Percentiles rank a stretch among this genome's conserved stretches.
Conservation (phyloP, 345 rosid genomes). For the Rhodamnia rubescens region DNA sequence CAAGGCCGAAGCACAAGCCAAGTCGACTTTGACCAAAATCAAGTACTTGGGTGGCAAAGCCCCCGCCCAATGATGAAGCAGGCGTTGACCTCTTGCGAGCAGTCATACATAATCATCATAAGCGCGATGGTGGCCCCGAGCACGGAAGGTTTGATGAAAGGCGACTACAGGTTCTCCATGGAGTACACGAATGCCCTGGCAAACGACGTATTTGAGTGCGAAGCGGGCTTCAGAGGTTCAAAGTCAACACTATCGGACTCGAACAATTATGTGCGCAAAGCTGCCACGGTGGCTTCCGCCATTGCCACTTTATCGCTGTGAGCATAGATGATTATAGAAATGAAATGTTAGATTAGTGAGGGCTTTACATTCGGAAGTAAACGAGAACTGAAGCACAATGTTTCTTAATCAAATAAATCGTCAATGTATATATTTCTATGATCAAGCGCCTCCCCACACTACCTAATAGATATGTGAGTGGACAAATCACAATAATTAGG, state of each 20-base stretch:
- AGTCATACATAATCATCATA: slow-evolving; percentile 8
- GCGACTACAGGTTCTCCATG: slow-evolving; percentile 16
- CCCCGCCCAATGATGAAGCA: slow-evolving; percentile 2
- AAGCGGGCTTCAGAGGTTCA: slow-evolving; percentile 3
- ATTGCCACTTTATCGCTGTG: slow-evolving; percentile 20
- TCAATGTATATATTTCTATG: not conserved
- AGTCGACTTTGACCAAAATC: slow-evolving; percentile 3
- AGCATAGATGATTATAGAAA: not conserved
- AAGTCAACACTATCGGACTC: slow-evolving; percentile 12
- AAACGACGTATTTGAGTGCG: slow-evolving; percentile 8
- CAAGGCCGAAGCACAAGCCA: slow-evolving; percentile 5
- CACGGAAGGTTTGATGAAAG: slow-evolving; percentile 6
- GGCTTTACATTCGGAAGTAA: not conserved
- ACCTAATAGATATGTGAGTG: not conserved
- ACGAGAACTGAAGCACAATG: not conserved
- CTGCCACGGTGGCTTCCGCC: slow-evolving; percentile 13
- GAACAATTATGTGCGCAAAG: slow-evolving; percentile 6
- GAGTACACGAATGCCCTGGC: slow-evolving; percentile 6
- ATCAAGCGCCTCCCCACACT: not conserved
- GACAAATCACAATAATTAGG: not conserved
- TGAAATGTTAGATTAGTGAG: not conserved
- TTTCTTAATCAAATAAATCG: not conserved
- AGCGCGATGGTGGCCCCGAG: slow-evolving; percentile 4
- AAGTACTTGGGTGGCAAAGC: not conserved
- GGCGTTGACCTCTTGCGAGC: slow-evolving; percentile 5